Conservation (phyloP, 768 basidiomycete species). For the Trametes cubensis region DNA sequence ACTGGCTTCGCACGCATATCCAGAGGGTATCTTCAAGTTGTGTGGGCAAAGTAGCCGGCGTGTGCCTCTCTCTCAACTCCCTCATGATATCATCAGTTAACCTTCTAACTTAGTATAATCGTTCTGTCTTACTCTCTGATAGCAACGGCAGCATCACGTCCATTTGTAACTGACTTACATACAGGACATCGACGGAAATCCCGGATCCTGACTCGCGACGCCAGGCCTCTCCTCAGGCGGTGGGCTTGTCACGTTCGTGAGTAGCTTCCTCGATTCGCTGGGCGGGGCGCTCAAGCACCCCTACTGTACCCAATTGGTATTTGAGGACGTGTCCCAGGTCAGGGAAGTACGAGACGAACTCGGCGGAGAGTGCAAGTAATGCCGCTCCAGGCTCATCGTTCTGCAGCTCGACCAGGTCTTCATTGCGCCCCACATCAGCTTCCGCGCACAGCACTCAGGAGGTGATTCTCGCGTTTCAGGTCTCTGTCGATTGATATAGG, state of each 20-base stretch:
- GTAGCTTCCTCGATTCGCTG: background rate
- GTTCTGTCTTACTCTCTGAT: too few species aligned
- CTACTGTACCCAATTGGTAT: too few species aligned
- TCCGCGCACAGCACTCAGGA: too few species aligned
- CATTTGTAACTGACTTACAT: background rate
- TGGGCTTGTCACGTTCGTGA: background rate
- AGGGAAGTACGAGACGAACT: background rate
- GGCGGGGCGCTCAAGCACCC: background rate
- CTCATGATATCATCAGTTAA: too few species aligned
- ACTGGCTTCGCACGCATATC: too few species aligned
- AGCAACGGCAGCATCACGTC: background rate
- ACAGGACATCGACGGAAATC: background rate
- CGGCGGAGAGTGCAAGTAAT: too few species aligned
- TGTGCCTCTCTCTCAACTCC: background rate
- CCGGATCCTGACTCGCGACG: background rate
- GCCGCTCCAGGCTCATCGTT: too few species aligned
- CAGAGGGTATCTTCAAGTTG: slow-evolving; percentile 6
- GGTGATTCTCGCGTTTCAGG: too few species aligned
- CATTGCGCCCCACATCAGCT: background rate
- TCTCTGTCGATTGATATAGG: too few species aligned
- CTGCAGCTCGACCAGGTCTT: too few species aligned
- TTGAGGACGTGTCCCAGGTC: background rate
- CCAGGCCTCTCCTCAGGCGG: too few species aligned
- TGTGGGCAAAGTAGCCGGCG: slow-evolving; percentile 6
- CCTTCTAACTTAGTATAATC: too few species aligned